Conservation (phyloP, 2,329 filamentous ascomycete species). For the Triangularia setosa region DNA sequence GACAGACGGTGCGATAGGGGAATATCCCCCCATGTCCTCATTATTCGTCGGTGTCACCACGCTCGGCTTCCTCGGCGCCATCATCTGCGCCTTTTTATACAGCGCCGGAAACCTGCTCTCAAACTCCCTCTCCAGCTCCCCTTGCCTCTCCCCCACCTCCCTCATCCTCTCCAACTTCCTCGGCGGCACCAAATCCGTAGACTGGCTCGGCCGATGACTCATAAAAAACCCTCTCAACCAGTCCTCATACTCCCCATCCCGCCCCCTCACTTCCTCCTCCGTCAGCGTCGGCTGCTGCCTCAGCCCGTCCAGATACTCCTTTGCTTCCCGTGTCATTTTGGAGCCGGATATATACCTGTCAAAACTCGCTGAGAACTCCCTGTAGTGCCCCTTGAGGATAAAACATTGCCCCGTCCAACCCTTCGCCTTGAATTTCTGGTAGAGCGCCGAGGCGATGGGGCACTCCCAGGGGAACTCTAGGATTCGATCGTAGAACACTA, state of each 20-base stretch:
- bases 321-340: conserved; percentile 40
- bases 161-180: conserved; percentile 39
- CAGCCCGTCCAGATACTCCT: conserved; percentile 38
- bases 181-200: conserved; percentile 36
- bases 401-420: conserved; percentile 52
- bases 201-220: conserved; percentile 39
- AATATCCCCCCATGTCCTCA: background rate
- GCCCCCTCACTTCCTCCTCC: conserved; percentile 22
- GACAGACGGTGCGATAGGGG: conserved; percentile 7
- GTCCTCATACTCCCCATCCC: conserved; percentile 38
- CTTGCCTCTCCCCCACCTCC: conserved; percentile 43
- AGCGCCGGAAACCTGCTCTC: conserved; percentile 42
- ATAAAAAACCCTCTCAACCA: conserved; percentile 43
- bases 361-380: conserved; percentile 52
- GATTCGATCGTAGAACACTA: conserved; percentile 51
- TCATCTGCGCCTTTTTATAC: conserved; percentile 41
- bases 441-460: conserved; percentile 43
- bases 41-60: background rate
- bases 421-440: conserved; percentile 42
- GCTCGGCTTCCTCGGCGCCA: conserved; percentile 23
- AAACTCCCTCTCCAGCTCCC: conserved; percentile 48
- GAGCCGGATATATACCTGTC: conserved; percentile 46
- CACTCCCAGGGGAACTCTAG: conserved; percentile 50
- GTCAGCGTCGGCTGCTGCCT: conserved; percentile 34
- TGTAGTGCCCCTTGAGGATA: conserved; percentile 53